Evolutionary conservation across 2,329 filamentous ascomycete genomes (phyloP), one percentile per base, ranked within the genome.

Genomic region (Didymella lethalis): DNA sequence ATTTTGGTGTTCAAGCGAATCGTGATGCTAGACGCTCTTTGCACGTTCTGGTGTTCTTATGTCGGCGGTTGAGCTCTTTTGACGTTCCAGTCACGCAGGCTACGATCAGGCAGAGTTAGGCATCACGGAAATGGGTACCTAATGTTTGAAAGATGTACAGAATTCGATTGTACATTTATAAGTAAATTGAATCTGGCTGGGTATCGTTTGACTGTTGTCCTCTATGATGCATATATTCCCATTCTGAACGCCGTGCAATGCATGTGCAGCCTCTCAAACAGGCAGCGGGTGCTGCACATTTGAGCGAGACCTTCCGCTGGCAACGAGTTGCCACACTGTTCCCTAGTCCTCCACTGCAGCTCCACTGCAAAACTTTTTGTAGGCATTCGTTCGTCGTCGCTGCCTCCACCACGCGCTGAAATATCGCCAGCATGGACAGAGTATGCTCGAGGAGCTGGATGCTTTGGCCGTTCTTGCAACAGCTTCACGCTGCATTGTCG

Each of bases 101-200:
- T 72, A 65, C 72, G 44, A 67, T 63, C 65, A 75, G 74, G 74
- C 74, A 74, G 59, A 55, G 43, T 62, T 71, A 75, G 74, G 74
- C 73, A 73, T 50, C 71, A 66, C 57, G 25, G 49, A 61, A 26
- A 57, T 50, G 68, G 38, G 26, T 59, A 48, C 56, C 56, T 59
- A 47, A 41, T 12, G 41, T 69, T 64, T 68, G 12, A 36, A 14
- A 14, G 23, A 40, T 32, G 34, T 29, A 48, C 23, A 54, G 52
- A 43, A 36, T 50, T 43, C 40, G 16, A 44, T 26, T 20, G 43
- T 48, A 28, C 23, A 56, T 59, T 61, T 59, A 54, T 64, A 64
- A 63, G 54, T 53, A 61, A 60, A 52, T 34, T 48, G 11, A 45
- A 64, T 61, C 57, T 67, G 59, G 43, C 58, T 57, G 59, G 65